Percentiles rank a stretch among this genome's conserved stretches.
Evolutionary conservation across 495 filamentous ascomycete species (phyloP).

Genomic region (Cairneyella variabilis): DNA sequence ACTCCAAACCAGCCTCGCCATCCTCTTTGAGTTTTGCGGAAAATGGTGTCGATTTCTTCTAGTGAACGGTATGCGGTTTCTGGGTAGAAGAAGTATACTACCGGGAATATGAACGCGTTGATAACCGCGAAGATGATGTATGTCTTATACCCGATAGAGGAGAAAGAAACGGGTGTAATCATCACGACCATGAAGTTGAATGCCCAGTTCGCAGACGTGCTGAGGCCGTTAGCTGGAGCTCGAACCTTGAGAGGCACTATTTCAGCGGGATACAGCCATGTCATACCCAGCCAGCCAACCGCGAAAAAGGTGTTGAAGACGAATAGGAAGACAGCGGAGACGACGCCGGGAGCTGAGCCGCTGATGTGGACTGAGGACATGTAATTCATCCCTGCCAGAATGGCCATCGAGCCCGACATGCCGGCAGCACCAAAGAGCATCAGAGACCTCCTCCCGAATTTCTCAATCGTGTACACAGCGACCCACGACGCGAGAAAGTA

Average conservation of each 20-base stretch:
- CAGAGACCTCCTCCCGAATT: slow-evolving; percentile 62
- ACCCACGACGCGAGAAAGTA: slow-evolving; percentile 73
- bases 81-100: slow-evolving; percentile 72
- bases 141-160: slow-evolving; percentile 63
- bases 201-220: slow-evolving; percentile 57
- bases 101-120: slow-evolving; percentile 67
- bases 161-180: slow-evolving; percentile 67
- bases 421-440: slow-evolving; percentile 71
- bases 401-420: slow-evolving; percentile 63
- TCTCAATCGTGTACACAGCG: slow-evolving; percentile 67
- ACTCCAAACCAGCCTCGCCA: slow-evolving; percentile 47
- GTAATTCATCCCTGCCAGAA: slow-evolving; percentile 49
- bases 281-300: slow-evolving; percentile 74
- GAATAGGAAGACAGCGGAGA: slow-evolving; percentile 59
- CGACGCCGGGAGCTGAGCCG: slow-evolving; percentile 31
- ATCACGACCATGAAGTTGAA: slow-evolving; percentile 61
- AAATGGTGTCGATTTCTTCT: slow-evolving; percentile 74
- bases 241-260: slow-evolving; percentile 70
- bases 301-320: slow-evolving; percentile 77
- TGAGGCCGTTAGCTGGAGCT: slow-evolving; percentile 68
- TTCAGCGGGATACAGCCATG: slow-evolving; percentile 66
- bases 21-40: slow-evolving; percentile 53
- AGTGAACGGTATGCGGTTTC: slow-evolving; percentile 70
- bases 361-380: slow-evolving; percentile 29
- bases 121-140: slow-evolving; percentile 74